Evolutionary conservation across 2,329 filamentous ascomycete genomes (phyloP).

Genomic region (Chaetomium strumarium): DNA sequence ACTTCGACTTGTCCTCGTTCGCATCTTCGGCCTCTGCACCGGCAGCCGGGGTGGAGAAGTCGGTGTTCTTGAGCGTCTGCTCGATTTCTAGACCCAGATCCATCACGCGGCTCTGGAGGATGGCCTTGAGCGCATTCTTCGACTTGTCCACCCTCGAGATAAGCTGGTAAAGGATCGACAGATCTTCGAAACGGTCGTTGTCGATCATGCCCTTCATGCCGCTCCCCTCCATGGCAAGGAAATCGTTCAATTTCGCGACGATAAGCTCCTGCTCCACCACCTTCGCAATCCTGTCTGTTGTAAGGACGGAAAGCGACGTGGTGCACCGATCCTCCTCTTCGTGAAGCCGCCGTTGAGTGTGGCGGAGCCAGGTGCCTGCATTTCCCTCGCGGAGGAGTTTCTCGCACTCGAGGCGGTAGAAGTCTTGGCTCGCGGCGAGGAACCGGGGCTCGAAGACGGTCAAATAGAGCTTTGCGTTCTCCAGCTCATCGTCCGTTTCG

Average conservation of each 20-base stretch:
- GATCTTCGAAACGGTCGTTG: slow-evolving; percentile 72
- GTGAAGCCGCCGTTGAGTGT: slow-evolving; percentile 64
- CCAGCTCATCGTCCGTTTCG: slow-evolving; percentile 70
- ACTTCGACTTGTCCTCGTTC: slow-evolving; percentile 43
- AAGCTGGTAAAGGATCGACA: slow-evolving; percentile 75
- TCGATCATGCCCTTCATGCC: slow-evolving; percentile 88
- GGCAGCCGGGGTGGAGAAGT: slow-evolving; percentile 40
- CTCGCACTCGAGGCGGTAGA: slow-evolving; percentile 72
- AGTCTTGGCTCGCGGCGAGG: slow-evolving; percentile 61
- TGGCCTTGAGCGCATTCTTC: slow-evolving; percentile 63
- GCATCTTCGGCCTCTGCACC: slow-evolving; percentile 39
- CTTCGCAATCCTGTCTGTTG: slow-evolving; percentile 63
- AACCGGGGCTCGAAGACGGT: slow-evolving; percentile 77
- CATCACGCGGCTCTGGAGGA: slow-evolving; percentile 68
- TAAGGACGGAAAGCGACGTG: slow-evolving; percentile 70
- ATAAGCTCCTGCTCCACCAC: slow-evolving; percentile 83
- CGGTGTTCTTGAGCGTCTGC: slow-evolving; percentile 51
- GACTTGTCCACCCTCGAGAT: slow-evolving; percentile 70
- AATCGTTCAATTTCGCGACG: slow-evolving; percentile 66
- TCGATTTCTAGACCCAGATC: slow-evolving; percentile 82
- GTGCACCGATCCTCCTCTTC: slow-evolving; percentile 81
- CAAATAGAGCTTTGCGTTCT: slow-evolving; percentile 75
- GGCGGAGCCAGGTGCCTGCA: slow-evolving; percentile 73
- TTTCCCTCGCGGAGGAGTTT: slow-evolving; percentile 71
- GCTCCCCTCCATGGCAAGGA: slow-evolving; percentile 77